Evolutionary conservation across 2,329 filamentous ascomycete genomes (phyloP).

Genomic region (Harringtonia lauricola): DNA sequence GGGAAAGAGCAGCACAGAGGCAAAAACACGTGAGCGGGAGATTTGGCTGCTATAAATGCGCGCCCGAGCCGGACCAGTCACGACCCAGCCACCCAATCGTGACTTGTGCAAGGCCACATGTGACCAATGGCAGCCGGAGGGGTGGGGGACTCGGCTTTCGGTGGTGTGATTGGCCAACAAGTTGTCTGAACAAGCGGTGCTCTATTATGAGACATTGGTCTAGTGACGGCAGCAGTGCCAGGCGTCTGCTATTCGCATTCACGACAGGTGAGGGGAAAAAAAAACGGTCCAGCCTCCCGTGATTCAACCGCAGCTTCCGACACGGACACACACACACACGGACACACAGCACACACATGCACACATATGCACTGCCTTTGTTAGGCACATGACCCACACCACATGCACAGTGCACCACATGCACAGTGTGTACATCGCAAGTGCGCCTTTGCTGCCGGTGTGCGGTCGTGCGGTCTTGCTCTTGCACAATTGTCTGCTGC

Average conservation of each 20-base stretch:
- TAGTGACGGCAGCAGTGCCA: not conserved
- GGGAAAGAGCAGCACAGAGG: not conserved
- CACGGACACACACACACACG: not conserved
- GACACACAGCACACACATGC: not conserved
- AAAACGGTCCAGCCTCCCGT: not conserved
- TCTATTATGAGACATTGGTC: too few relatives aligned
- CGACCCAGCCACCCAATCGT: not conserved
- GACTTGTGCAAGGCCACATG: not conserved
- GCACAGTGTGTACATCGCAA: not conserved
- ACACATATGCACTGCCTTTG: not conserved
- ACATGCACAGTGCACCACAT: not conserved
- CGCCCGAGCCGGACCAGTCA: not conserved
- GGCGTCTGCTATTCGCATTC: too few relatives aligned
- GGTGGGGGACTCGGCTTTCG: not conserved
- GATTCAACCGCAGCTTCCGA: not conserved
- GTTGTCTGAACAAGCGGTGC: not conserved
- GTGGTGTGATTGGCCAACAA: slow-evolving; percentile 1
- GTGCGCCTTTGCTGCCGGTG: not conserved
- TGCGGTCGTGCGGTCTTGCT: not conserved
- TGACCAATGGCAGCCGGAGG: not conserved
- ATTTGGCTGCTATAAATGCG: not conserved
- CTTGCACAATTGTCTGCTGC: too few relatives aligned
- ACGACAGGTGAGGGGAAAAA: too few relatives aligned
- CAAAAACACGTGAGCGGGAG: slow-evolving; percentile 1
- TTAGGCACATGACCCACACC: not conserved